These are phyloP conservation scores for Sutorius eximius DNA, from an alignment of 1,284 basidiomycete species.

Conservation along the genomic window DNA sequence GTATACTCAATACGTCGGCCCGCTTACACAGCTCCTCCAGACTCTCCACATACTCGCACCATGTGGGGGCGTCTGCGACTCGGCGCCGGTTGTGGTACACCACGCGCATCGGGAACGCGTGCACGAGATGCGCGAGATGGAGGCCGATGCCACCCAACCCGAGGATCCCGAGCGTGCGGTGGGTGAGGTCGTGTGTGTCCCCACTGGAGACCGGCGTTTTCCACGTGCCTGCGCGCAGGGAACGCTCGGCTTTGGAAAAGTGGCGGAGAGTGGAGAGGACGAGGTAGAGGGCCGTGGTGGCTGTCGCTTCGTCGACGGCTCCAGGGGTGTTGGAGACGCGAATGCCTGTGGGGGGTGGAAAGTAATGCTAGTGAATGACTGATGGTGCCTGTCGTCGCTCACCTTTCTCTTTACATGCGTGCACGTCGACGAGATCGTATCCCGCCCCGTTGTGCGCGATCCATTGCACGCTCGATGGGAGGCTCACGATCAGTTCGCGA, in stretches of 20 bases:
- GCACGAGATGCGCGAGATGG: slow-evolving; percentile 65
- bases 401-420: slow-evolving; percentile 73
- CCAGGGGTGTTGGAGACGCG: slow-evolving; percentile 89
- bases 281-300: slow-evolving; percentile 61
- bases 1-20: slow-evolving; percentile 79
- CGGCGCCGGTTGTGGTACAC: slow-evolving; percentile 73
- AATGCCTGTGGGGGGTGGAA: slow-evolving; percentile 54
- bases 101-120: slow-evolving; percentile 82
- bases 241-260: slow-evolving; percentile 72
- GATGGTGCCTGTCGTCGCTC: not conserved
- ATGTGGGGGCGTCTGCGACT: slow-evolving; percentile 60
- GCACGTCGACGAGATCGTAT: slow-evolving; percentile 81
- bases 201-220: slow-evolving; percentile 47
- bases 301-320: not conserved
- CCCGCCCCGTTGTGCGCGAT: slow-evolving; percentile 90
- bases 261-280: slow-evolving; percentile 80
- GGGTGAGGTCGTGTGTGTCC: slow-evolving; percentile 69
- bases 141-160: slow-evolving; percentile 90
- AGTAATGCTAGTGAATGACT: not conserved
- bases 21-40: slow-evolving; percentile 71
- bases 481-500: slow-evolving; percentile 64
- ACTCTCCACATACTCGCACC: slow-evolving; percentile 73
- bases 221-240: slow-evolving; percentile 57
- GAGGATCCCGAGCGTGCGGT: slow-evolving; percentile 80
- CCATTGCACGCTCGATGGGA: slow-evolving; percentile 70